These are phyloP conservation scores for Gymnopilus junonius DNA, from an alignment of 768 basidiomycete species.

Conservation along the genomic window DNA sequence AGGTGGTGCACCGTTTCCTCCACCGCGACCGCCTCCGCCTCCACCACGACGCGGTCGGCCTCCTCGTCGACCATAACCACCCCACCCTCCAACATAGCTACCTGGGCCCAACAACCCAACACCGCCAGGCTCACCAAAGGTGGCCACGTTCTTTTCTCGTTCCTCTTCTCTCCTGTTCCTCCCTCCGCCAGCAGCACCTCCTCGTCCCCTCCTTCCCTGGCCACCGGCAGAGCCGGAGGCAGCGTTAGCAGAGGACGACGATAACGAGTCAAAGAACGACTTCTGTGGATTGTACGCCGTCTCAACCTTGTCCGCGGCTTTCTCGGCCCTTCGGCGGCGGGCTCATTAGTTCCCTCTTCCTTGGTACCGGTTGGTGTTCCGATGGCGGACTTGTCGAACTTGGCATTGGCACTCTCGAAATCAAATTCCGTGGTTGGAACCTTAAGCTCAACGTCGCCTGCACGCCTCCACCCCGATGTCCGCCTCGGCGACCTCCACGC, in stretches of 20 bases:
- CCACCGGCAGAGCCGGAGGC: slow-evolving; percentile 42
- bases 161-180: slow-evolving; percentile 82
- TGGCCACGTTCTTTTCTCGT: slow-evolving; percentile 81
- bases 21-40: slow-evolving; percentile 29
- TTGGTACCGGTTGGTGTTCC: slow-evolving; percentile 19
- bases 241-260: slow-evolving; percentile 38
- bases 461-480: slow-evolving; percentile 25
- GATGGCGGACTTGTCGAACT: slow-evolving; percentile 73
- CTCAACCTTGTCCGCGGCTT: slow-evolving; percentile 36
- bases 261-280: slow-evolving; percentile 82
- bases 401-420: slow-evolving; percentile 76
- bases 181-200: slow-evolving; percentile 52
- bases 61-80: slow-evolving; percentile 62
- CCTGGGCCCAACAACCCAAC: slow-evolving; percentile 79
- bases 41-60: slow-evolving; percentile 41
- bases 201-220: slow-evolving; percentile 45
- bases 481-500: slow-evolving; percentile 29
- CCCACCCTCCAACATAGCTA: slow-evolving; percentile 81
- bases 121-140: slow-evolving; percentile 86
- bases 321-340: slow-evolving; percentile 19
- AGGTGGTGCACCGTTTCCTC: slow-evolving; percentile 21
- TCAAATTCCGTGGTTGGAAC: slow-evolving; percentile 84
- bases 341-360: slow-evolving; percentile 33
- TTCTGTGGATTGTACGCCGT: slow-evolving; percentile 74
- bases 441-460: slow-evolving; percentile 45